Evolutionary conservation across 2,329 filamentous ascomycete species (phyloP), one percentile per base, ranked within the genome.

Genomic region (Graphiopsis chlorocephala): DNA sequence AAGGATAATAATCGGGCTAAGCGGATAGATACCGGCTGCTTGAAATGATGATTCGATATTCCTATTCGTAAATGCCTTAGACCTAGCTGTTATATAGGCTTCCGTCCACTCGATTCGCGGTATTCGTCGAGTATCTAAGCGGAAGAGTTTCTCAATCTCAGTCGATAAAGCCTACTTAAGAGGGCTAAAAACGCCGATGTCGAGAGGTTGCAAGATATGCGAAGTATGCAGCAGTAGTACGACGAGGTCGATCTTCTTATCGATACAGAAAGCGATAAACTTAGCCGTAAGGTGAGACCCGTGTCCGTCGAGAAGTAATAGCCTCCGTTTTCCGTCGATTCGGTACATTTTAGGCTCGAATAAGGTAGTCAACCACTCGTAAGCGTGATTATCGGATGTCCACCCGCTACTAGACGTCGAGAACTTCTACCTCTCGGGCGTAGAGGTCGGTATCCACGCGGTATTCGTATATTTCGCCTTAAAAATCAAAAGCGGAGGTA

Each of bases 401-500:
- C n/a, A 53, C 31, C 42, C 20, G 23, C 47, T 65, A 45, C 5
- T 26, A 31, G 20, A 53, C 53, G 15, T 20, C n/a, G 17, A 47
- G 42, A 20, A 47, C 42, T 29, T n/a, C 63, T 29, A 61, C 1
- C 53, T 48, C 7, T 28, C 29, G n/a, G 63, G 42, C 14, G 63
- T 50, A 47, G 48, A 26, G 5, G 38, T 17, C 17, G 42, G 63
- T 52, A 64, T 52, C 63, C 28, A 64, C 12, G 8, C 42, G 23
- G 42, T 64, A 45, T 64, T 61, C 15, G 56, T 64, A 28, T 64
- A 26, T 45, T n/a, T n/a, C n/a, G n/a, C n/a, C n/a, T n/a, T n/a
- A n/a, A n/a, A n/a, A n/a, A n/a, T n/a, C n/a, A n/a, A n/a, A n/a
- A n/a, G n/a, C n/a, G n/a, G n/a, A n/a, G n/a, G n/a, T n/a, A n/a